Evolutionary conservation across 305 asterid genomes (phyloP).

Genomic region (Fraxinus paxiana): DNA sequence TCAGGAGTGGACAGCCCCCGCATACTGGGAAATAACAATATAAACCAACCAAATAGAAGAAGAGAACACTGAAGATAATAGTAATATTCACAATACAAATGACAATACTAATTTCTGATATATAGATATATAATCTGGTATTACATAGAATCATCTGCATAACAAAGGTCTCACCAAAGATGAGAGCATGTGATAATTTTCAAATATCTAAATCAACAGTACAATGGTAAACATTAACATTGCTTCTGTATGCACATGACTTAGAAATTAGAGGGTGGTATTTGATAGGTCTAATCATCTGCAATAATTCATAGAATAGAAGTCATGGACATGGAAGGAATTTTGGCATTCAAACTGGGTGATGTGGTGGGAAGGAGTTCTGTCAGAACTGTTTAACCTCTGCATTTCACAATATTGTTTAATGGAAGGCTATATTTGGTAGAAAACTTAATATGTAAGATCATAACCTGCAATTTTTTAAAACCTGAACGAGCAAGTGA

Average conservation of each 20-base stretch:
- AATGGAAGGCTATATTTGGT: too few relatives aligned
- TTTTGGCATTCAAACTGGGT: too few relatives aligned
- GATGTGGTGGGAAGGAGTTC: too few relatives aligned
- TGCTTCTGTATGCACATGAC: background rate
- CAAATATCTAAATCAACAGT: background rate
- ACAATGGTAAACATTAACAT: background rate
- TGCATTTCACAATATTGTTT: too few relatives aligned
- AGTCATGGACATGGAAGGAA: background rate
- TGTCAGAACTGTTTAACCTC: too few relatives aligned
- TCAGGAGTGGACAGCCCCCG: background rate
- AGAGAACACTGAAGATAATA: background rate
- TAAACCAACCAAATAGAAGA: background rate
- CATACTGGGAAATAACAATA: background rate
- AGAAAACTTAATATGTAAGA: too few relatives aligned
- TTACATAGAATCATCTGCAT: background rate
- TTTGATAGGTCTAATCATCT: background rate
- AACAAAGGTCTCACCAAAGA: background rate
- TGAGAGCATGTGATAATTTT: background rate
- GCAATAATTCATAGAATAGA: background rate
- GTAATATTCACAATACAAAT: background rate
- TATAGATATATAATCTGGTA: background rate
- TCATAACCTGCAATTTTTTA: too few relatives aligned
- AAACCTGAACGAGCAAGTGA: too few relatives aligned
- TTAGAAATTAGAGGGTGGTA: background rate
- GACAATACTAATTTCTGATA: background rate